These are phyloP conservation scores for Yamadazyma taylorii DNA, from an alignment of 1,139 yeast species.

Conservation along the genomic window DNA sequence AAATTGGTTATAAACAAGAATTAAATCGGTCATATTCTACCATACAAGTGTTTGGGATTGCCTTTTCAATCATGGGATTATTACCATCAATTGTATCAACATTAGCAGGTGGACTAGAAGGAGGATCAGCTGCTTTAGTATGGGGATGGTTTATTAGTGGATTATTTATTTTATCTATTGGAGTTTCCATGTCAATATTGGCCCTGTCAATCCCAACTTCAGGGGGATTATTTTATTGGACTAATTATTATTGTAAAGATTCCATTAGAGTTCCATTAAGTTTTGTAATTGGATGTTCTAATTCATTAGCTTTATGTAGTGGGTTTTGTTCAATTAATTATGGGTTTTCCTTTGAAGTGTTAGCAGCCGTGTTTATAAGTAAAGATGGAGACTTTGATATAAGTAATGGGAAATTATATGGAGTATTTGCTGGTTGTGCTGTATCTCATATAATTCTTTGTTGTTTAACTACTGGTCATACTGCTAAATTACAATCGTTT, in stretches of 20 bases:
- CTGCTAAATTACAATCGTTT: constrained; percentile 59
- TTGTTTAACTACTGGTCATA: constrained; percentile 36
- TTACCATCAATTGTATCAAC: constrained; percentile 47
- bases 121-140: constrained; percentile 48
- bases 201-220: constrained; percentile 73
- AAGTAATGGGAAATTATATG: constrained; percentile 33
- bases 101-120: constrained; percentile 36
- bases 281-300: constrained; percentile 47
- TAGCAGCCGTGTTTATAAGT: constrained; percentile 34
- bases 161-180: constrained; percentile 57
- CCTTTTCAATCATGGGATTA: constrained; percentile 54
- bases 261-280: constrained; percentile 32
- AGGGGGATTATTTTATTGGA: constrained; percentile 67
- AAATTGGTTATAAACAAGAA: constrained; percentile 56
- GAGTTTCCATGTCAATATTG: constrained; percentile 62
- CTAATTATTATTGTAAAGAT: constrained; percentile 40
- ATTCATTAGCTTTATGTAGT: constrained; percentile 36
- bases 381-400: constrained; percentile 32
- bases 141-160: constrained; percentile 75
- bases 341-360: constrained; percentile 37
- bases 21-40: constrained; percentile 47
- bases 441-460: constrained; percentile 29
- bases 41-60: constrained; percentile 52
- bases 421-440: constrained; percentile 37
- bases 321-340: constrained; percentile 41